Base-by-base conservation (phyloP, 2,329 filamentous ascomycete genomes). In the Sclerotinia subarctica region DNA sequence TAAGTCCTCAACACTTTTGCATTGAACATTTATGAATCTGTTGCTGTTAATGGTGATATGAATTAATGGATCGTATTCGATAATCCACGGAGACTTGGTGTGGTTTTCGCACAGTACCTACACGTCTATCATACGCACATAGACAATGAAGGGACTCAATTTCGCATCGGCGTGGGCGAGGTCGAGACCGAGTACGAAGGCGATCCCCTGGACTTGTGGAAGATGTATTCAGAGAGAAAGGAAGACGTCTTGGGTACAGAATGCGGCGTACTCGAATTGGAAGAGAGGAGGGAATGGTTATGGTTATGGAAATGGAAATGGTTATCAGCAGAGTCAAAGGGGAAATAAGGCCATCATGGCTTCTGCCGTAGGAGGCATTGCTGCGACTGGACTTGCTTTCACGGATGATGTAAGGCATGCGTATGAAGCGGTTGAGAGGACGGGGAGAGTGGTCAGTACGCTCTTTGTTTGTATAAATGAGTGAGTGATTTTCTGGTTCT, bases 391-490 rank as follows among this genome's bases (percentile, higher is more conserved):
- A 29, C 74, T 87, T 38, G 83, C 84, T 29, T 88, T 88, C 70
- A 82, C 82, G 38, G 87, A 90, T 77, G 88, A 96, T 72, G 88
- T 93, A 72, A 91, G 90, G 78, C 88, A 92, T 81, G 84, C 85
- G 46, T 94, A 92, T 77, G 86, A 89, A 64, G 91, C 92, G 15
- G 86, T 86, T 2, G 89, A 93, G 80, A 86, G 94, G 72, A 90
- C 91, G 46, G 90, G 91, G 11, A 86, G 94, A 70, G 94, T 98
- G 29, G 88, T 89, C 15, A 83, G 85, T 35, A 87, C 91, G 38
- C 79, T 98, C 74, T 87, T 86, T 19, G 82, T 96, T 68, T 94
- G 91, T 80, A 95, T 98, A 72, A 94, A 94, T 76, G 94, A 97
- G 93, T 96, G 82, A 75, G 84, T 81, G n/a, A 2, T 57, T 38